These are phyloP conservation scores for Aspergillus pseudotamarii DNA, from an alignment of 2,329 filamentous ascomycete species.

Conservation along the genomic window DNA sequence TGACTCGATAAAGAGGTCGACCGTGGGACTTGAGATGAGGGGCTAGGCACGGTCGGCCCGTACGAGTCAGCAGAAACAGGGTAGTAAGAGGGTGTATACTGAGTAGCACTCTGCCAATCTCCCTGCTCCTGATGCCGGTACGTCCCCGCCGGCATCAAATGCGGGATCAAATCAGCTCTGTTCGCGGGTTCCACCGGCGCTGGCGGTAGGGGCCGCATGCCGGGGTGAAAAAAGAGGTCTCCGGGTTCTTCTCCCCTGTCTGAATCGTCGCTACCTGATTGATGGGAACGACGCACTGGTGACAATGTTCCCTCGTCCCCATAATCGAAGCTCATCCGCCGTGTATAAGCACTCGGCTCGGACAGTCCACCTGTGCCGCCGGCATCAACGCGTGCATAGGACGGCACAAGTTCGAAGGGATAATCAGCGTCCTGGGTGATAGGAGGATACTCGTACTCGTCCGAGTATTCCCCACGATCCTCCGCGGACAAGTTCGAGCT, in stretches of 20 bases:
- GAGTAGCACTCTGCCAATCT: conserved; percentile 38
- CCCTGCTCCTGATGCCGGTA: conserved; percentile 57
- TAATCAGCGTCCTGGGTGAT: conserved; percentile 57
- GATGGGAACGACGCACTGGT: conserved; percentile 51
- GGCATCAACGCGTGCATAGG: conserved; percentile 76
- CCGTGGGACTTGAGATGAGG: conserved; percentile 58
- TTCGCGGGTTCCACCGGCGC: conserved; percentile 61
- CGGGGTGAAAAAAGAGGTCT: conserved; percentile 93
- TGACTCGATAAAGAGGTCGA: conserved; percentile 84
- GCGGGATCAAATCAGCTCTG: conserved; percentile 47
- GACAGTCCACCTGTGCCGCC: conserved; percentile 87
- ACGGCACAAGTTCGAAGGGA: conserved; percentile 59
- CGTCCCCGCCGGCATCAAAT: conserved; percentile 58
- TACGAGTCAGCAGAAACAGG: conserved; percentile 55
- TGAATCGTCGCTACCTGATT: conserved; percentile 65
- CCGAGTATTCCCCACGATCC: conserved; percentile 30
- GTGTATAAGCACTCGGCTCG: conserved; percentile 64
- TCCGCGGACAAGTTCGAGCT: conserved; percentile 30
- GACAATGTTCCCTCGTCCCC: conserved; percentile 80
- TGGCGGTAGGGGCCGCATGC: conserved; percentile 67
- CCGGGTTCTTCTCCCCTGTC: conserved; percentile 75
- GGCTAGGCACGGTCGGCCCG: conserved; percentile 48
- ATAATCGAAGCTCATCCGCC: conserved; percentile 87
- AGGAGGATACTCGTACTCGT: conserved; percentile 40
- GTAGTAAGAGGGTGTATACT: conserved; percentile 41